Base-by-base conservation (phyloP, 2,329 filamentous ascomycete species). In the Erysiphe pulchra region DNA sequence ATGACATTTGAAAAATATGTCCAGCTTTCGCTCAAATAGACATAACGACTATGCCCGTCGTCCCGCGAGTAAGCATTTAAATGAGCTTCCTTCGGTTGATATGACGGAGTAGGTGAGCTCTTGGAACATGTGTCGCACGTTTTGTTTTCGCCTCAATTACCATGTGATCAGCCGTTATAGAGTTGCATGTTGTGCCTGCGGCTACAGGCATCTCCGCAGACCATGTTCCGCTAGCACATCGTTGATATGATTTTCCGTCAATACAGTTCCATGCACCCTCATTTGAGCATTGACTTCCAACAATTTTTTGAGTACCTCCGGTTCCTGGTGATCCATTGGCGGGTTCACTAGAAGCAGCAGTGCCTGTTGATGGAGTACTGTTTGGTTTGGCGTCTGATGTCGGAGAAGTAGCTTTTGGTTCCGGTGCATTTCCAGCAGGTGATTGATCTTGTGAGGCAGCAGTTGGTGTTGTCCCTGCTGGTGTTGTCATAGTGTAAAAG, bases 181-280 rank as follows among this genome's bases (percentile, higher is more conserved):
- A 45, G 1, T 54, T 53, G 55, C 70, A 74, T 0, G 47, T 52
- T 0, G 66, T 68, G 1, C 70, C 70, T 0, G 56, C 53, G 0
- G 70, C 63, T 12, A 73, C 52, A 0, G 50, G 38, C 48, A 63
- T 62, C 2, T 57, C 46, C 0, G 58, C 53, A 2, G 68, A 68
- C 70, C 70, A 74, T 0, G 51, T 34, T 9, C 70, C 69, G 2
- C 63, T 65, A 8, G 63, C 70, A 47, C 70, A 74, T 42, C 68
- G 68, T 56, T 73, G 69, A 64, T 64, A 74, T 0, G 63, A 62
- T 1, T 54, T 59, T 13, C 68, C 67, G 0, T 55, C 59, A 7
- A 72, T 59, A 50, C 70, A 74, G 61, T 71, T 71, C 65, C 66
- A 74, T 11, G 56, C 54, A 1, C 70, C 70, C 41, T 71, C 68